These are phyloP conservation scores for Drosera spatulata DNA, from an alignment of 179 eudicot species.

Conservation along the genomic window DNA sequence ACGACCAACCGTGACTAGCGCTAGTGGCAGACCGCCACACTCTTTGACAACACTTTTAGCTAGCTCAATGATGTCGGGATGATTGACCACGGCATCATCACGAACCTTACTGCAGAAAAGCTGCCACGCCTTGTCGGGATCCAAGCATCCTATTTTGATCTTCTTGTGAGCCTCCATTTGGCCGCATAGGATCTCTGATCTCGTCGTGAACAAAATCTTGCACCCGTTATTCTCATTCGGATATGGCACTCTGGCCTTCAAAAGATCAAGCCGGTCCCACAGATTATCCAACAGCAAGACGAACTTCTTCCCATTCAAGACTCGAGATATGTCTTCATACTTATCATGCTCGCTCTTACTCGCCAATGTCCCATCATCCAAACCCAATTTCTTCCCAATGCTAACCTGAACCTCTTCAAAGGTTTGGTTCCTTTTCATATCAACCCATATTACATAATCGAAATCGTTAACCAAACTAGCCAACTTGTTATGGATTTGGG, in stretches of 20 bases:
- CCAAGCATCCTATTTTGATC: slow-evolving; percentile 14
- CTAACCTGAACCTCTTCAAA: slow-evolving; percentile 14
- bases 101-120: slow-evolving; percentile 15
- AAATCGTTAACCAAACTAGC: slow-evolving; percentile 9
- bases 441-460: slow-evolving; percentile 17
- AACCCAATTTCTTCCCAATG: slow-evolving; percentile 15
- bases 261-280: slow-evolving; percentile 17
- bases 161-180: slow-evolving; percentile 18
- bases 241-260: slow-evolving; percentile 14
- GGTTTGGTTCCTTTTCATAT: slow-evolving; percentile 10
- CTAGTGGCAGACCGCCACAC: slow-evolving; percentile 20
- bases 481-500: slow-evolving; percentile 10
- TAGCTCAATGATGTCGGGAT: slow-evolving; percentile 11
- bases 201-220: slow-evolving; percentile 15
- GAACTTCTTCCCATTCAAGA: slow-evolving; percentile 17
- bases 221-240: slow-evolving; percentile 11
- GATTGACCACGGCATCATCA: slow-evolving; percentile 8
- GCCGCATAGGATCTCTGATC: slow-evolving; percentile 17
- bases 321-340: slow-evolving; percentile 3
- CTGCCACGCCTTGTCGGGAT: slow-evolving; percentile 11
- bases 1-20: slow-evolving; percentile 14
- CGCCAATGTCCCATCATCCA: slow-evolving; percentile 8
- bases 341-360: no score
- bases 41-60: slow-evolving; percentile 10
- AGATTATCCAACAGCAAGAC: slow-evolving; percentile 20